Conservation (phyloP, 2,329 filamentous ascomycete species). For the Colletotrichum lindemuthianum region DNA sequence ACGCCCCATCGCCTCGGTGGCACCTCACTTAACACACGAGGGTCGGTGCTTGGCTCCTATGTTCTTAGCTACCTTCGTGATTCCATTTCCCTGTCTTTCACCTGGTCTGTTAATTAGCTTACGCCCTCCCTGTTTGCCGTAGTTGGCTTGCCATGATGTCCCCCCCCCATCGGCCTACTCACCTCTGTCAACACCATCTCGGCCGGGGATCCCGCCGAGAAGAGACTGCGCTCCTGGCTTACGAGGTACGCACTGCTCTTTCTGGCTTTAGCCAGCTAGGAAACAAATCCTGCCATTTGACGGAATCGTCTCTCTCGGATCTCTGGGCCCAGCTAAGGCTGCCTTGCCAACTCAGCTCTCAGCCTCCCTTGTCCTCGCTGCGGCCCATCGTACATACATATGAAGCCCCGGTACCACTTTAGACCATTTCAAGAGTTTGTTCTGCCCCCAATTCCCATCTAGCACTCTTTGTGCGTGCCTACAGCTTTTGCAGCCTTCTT, state of each 20-base stretch:
- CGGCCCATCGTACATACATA: slow-evolving; percentile 31
- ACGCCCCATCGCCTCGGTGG: slow-evolving; percentile 18
- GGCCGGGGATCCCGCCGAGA: slow-evolving; percentile 16
- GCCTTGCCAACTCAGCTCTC: slow-evolving; percentile 25
- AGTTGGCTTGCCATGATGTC: slow-evolving; percentile 1
- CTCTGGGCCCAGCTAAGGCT: slow-evolving; percentile 26
- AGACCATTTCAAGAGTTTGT: slow-evolving; percentile 13
- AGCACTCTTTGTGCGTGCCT: slow-evolving; percentile 18
- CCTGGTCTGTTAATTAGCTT: slow-evolving; percentile 5
- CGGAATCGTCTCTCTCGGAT: background rate
- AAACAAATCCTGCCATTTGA: slow-evolving; percentile 11
- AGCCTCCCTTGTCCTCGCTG: slow-evolving; percentile 21
- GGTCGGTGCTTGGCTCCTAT: slow-evolving; percentile 27
- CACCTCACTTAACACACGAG: slow-evolving; percentile 20
- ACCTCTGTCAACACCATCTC: slow-evolving; percentile 27
- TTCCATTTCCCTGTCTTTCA: background rate
- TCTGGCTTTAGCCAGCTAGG: slow-evolving; percentile 20
- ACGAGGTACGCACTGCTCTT: slow-evolving; percentile 18
- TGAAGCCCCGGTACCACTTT: slow-evolving; percentile 28
- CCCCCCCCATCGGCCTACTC: slow-evolving; percentile 4
- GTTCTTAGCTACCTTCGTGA: slow-evolving; percentile 21
- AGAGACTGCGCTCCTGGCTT: slow-evolving; percentile 10
- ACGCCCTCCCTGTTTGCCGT: background rate
- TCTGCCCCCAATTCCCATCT: slow-evolving; percentile 21
- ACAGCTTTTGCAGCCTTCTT: slow-evolving; percentile 14